Evolutionary conservation across 2,329 filamentous ascomycete genomes (phyloP), one percentile per base, ranked within the genome.

Genomic region (Fusarium temperatum): DNA sequence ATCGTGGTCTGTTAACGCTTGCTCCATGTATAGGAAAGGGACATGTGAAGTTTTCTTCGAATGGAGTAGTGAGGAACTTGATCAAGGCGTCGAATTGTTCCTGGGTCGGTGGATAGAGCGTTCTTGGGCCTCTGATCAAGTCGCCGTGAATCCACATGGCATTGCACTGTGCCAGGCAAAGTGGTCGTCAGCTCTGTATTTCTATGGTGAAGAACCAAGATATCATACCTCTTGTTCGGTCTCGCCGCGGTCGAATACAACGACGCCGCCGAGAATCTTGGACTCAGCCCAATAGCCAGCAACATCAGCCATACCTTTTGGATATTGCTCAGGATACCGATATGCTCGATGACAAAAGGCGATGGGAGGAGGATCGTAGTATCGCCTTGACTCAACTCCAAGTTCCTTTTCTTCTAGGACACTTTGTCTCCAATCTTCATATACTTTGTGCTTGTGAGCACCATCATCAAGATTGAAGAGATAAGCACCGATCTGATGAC

Each of bases 241-340:
- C 20, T 73, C 61, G 2, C 73, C 70, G 3, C 69, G 58, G 11
- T 71, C 67, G 36, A 71, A 71, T 4, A 60, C 42, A 22, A 71
- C 15, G 15, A 71, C 62, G 4, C 62, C 67, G 0, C 68, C 67
- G 11, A 71, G 45, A 2, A 71, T 71, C 26, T 67, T 66, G 6
- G 67, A 70, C 12, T 71, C 68, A 3, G 68, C 68, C 68, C 68
- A 71, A 5, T 71, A 71, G 11, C 68, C 68, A 24, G 56, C 62
- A 3, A 71, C 56, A 7, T 71, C 62, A 3, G 67, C 62, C 10
- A 28, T 2, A 4, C 67, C 68, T 28, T 28, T 22, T 15, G 68
- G 67, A 7, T 75, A 76, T 14, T 66, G 61, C 10, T 76, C 58
- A 5, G 17, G 24, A 36, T 30, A 59, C 14, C 36, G 35, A 22